Conservation (phyloP, 768 basidiomycete genomes). For the Phanerochaete sordida region DNA sequence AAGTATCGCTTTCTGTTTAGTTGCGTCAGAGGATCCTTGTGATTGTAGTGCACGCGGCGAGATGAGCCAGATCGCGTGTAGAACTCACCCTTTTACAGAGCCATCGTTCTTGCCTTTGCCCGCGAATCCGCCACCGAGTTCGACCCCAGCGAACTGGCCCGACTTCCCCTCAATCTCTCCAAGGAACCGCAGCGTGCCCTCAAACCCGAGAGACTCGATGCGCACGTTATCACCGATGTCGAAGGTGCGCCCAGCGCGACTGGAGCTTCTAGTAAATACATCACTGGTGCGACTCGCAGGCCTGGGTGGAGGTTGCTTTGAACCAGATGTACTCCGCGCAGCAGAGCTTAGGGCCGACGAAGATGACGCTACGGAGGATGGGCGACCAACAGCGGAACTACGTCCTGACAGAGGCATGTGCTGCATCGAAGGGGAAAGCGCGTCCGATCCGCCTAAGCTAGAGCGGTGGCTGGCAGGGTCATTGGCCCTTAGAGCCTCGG, state of each 20-base stretch:
- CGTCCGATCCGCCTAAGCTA: slow-evolving; percentile 31
- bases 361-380: slow-evolving; percentile 61
- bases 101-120: slow-evolving; percentile 98
- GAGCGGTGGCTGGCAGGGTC: slow-evolving; percentile 71
- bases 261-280: slow-evolving; percentile 41
- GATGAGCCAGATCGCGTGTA: background rate
- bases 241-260: slow-evolving; percentile 45
- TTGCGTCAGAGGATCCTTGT: background rate
- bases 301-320: slow-evolving; percentile 57
- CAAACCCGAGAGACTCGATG: slow-evolving; percentile 85
- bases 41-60: slow-evolving; percentile 6
- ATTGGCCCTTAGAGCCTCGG: slow-evolving; percentile 76
- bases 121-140: slow-evolving; percentile 77
- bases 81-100: slow-evolving; percentile 77
- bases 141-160: slow-evolving; percentile 92
- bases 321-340: slow-evolving; percentile 24
- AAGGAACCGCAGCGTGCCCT: slow-evolving; percentile 76
- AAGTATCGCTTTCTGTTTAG: slow-evolving; percentile 76
- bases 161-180: slow-evolving; percentile 88
- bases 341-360: slow-evolving; percentile 36
- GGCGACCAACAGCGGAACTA: slow-evolving; percentile 49
- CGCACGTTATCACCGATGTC: slow-evolving; percentile 80
- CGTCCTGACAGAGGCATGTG: slow-evolving; percentile 39
- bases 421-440: slow-evolving; percentile 40
- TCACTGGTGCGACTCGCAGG: slow-evolving; percentile 71